A percentile compares a stretch with the other conserved stretches of the same genome.
Evolutionary conservation across 2,329 filamentous ascomycete genomes (phyloP).

Genomic region (Cordyceps cicadae): DNA sequence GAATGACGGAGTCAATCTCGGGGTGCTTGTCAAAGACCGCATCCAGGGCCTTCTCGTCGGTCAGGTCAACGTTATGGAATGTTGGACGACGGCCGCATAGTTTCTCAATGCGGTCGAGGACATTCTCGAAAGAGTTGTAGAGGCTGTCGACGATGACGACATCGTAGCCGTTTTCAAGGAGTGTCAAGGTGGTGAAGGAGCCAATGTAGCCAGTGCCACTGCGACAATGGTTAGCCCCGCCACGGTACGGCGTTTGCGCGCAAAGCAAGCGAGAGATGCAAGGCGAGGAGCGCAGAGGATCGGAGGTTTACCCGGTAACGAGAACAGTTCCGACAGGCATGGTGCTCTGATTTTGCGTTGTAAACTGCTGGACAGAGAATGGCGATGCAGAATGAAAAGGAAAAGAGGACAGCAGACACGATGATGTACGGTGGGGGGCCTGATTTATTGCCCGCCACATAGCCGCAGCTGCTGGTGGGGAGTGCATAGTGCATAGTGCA

Average conservation of each 20-base stretch:
- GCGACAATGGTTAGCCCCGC: constrained; percentile 16
- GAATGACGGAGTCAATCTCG: constrained; percentile 94
- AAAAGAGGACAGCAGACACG: constrained; percentile 1
- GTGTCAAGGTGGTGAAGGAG: constrained; percentile 87
- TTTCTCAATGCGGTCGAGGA: constrained; percentile 89
- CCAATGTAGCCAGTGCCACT: constrained; percentile 99
- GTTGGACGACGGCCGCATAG: constrained; percentile 79
- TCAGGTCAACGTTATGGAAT: constrained; percentile 84
- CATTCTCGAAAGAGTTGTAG: constrained; percentile 92
- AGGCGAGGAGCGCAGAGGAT: constrained; percentile 10
- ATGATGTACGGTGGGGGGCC: neutral
- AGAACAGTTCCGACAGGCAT: constrained; percentile 86
- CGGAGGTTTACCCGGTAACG: constrained; percentile 69
- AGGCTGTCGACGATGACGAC: constrained; percentile 94
- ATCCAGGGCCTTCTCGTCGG: constrained; percentile 73
- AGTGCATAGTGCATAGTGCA: neutral
- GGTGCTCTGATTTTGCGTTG: constrained; percentile 4
- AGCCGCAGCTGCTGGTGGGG: neutral
- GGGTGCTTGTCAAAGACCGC: constrained; percentile 83
- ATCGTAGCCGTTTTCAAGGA: constrained; percentile 90
- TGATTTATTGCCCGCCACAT: neutral
- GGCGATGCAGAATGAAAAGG: constrained; percentile 1
- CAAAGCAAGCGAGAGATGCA: neutral
- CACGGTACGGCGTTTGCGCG: neutral
- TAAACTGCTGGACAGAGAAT: constrained; percentile 19